Percentiles rank a stretch among this genome's conserved stretches.
Conservation (phyloP, 202 grass and related monocot species). For the Setaria viridis region DNA sequence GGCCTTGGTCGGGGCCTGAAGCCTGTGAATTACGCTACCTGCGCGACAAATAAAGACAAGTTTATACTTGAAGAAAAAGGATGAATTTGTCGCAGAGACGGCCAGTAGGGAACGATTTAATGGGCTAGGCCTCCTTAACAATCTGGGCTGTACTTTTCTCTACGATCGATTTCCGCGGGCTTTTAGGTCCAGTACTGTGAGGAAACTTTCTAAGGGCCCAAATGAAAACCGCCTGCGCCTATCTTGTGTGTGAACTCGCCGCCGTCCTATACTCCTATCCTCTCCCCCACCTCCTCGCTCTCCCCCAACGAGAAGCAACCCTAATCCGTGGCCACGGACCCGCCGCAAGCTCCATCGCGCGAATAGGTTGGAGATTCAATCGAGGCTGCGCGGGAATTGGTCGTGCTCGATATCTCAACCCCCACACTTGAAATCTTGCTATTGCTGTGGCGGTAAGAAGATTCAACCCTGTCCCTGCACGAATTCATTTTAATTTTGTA, state of each 20-base stretch:
- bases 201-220: slow-evolving; percentile 53
- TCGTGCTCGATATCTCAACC: slow-evolving; percentile 22
- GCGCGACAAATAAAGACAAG: too few relatives aligned
- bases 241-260: slow-evolving; percentile 23
- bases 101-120: too few relatives aligned
- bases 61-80: too few relatives aligned
- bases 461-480: background rate
- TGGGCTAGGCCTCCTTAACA: too few relatives aligned
- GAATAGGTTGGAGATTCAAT: slow-evolving; percentile 4
- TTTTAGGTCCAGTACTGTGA: background rate
- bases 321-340: slow-evolving; percentile 35
- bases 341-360: slow-evolving; percentile 11
- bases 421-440: background rate
- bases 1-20: too few relatives aligned
- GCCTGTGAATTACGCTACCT: too few relatives aligned
- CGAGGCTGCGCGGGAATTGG: slow-evolving; percentile 18
- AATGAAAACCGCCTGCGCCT: slow-evolving; percentile 31
- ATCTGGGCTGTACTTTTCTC: too few relatives aligned
- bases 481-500: slow-evolving; percentile 2
- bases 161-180: background rate
- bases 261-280: slow-evolving; percentile 16
- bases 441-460: slow-evolving; percentile 41
- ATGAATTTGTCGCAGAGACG: too few relatives aligned
- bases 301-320: slow-evolving; percentile 38
- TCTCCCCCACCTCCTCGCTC: slow-evolving; percentile 28